A percentile compares a stretch with the other conserved stretches of the same genome.
These are phyloP conservation scores for Saccharomyces uvarum DNA, from an alignment of 1,139 yeast genomes.

Conservation along the genomic window DNA sequence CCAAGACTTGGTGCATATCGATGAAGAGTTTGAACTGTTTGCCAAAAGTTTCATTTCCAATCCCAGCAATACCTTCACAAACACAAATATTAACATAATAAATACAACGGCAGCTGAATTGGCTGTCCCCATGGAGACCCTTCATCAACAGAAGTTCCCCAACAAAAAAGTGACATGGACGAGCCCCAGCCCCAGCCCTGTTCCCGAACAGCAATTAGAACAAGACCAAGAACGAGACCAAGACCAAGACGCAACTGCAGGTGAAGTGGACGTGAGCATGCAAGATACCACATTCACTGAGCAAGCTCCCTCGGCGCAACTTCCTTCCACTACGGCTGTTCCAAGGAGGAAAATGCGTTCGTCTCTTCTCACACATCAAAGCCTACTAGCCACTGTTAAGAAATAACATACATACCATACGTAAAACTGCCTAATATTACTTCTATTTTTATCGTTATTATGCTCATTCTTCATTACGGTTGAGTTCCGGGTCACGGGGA, in stretches of 20 bases:
- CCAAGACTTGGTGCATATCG: constrained; percentile 20
- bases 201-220: background rate
- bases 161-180: background rate
- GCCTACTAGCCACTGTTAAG: background rate
- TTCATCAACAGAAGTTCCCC: background rate
- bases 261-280: constrained; percentile 19
- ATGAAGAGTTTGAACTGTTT: constrained; percentile 27
- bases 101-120: background rate
- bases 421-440: background rate
- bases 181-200: background rate
- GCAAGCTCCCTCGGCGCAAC: constrained; percentile 1
- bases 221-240: background rate
- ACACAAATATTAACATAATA: background rate
- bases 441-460: background rate
- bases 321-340: background rate
- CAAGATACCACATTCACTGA: constrained; percentile 14
- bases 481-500: background rate
- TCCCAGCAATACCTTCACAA: constrained; percentile 1
- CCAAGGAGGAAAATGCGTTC: background rate
- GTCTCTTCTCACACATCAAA: background rate
- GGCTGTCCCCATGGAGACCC: background rate
- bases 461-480: background rate
- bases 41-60: constrained; percentile 14
- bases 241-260: constrained; percentile 10
- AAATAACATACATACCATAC: background rate